Evolutionary conservation across 75 land plant species (phyloP), one percentile per base, ranked within the genome.

Genomic region (Pinus taeda): DNA sequence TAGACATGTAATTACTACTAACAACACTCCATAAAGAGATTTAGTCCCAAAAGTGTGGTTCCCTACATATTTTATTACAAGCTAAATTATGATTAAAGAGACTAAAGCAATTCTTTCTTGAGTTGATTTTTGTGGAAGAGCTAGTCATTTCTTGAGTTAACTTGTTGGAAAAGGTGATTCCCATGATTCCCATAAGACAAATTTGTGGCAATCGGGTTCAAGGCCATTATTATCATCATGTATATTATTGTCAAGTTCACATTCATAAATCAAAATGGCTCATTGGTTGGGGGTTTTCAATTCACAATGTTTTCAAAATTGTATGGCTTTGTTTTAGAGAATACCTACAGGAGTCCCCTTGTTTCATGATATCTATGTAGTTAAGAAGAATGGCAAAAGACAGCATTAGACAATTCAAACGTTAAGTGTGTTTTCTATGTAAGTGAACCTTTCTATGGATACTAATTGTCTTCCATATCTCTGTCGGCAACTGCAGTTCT

Each of bases 221-320:
- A 37, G 45, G 6, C 4, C 45, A 42, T 6, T 42, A 6, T 39
- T 37, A 12, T 18, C 2, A 20, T 42, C 20, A 8, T 42, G 39
- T 8, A 67, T 67, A 33, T 39, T 37, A 39, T 17, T 67, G 22
- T 64, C 30, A 64, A 29, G 42, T 18, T 67, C 71, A 39, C 20
- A 67, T 67, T 12, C 71, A 37, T 36, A 67, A 67, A 67, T 36
- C 42, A 67, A 18, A 61, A 37, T 36, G 71, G 17, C n/a, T 67
- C 21, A 17, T 37, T 37, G 17, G 42, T 66, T 66, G 49, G 14
- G 18, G 36, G 9, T 67, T 67, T 67, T 67, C 9, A 37, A 30
- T 22, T 67, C 21, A n/a, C 49, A 18, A 33, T 8, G 26, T 37
- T 67, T 67, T 42, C 36, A 67, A 39, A 30, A 67, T 15, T 20